These are phyloP conservation scores for Thelonectria blattea DNA, from an alignment of 2,329 filamentous ascomycete species.

Conservation along the genomic window DNA sequence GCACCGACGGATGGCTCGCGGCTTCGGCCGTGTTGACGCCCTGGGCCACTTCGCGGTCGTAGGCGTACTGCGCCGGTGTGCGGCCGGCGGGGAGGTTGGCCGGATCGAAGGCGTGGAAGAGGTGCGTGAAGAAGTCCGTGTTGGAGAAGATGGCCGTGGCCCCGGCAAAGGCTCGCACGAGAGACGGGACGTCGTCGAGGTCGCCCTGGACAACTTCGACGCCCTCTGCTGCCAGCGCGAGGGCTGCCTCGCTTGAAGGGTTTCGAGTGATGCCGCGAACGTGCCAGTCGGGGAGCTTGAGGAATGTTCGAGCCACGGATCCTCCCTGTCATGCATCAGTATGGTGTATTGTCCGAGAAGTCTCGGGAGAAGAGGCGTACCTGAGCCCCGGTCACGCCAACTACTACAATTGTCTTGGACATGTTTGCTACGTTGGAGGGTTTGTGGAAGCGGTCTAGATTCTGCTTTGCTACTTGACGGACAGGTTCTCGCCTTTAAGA, in stretches of 20 bases:
- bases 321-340: constrained; percentile 13
- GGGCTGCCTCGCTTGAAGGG: constrained; percentile 42
- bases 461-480: too few relatives aligned
- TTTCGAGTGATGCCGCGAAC: constrained; percentile 49
- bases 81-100: constrained; percentile 1
- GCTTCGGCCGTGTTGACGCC: constrained; percentile 29
- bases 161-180: constrained; percentile 44
- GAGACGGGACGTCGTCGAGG: constrained; percentile 40
- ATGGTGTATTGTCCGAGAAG: background rate
- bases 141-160: constrained; percentile 47
- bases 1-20: constrained; percentile 13
- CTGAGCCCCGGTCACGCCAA: background rate
- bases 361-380: background rate
- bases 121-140: constrained; percentile 37
- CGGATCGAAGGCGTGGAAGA: background rate
- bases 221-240: constrained; percentile 38
- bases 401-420: background rate
- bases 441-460: too few relatives aligned
- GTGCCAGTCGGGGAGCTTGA: constrained; percentile 19
- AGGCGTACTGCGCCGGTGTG: constrained; percentile 22
- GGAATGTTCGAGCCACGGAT: constrained; percentile 25
- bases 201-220: constrained; percentile 44
- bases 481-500: too few relatives aligned
- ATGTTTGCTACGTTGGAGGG: background rate
- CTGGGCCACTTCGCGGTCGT: constrained; percentile 25